Base-by-base conservation (phyloP, 78 protist species). In the Polysphondylium violaceum region DNA sequence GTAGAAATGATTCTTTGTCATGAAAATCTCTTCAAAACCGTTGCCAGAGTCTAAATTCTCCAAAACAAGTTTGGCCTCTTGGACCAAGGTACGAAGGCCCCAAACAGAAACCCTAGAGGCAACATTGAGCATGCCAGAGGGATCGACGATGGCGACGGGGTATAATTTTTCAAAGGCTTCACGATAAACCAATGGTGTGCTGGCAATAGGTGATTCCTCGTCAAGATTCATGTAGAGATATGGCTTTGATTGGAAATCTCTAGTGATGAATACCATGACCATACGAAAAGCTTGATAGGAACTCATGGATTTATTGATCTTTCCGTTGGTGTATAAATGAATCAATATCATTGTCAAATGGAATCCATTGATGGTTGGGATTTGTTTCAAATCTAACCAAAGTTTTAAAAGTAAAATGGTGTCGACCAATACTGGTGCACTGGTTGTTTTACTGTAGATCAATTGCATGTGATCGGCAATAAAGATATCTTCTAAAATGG, bases 201-300 rank as follows among this genome's bases (percentile, higher is more conserved):
- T 25, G 4, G 61, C 61, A 1, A 33, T 44, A 2, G 43, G 5
- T 0, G 73, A 38, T n/a, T n/a, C n/a, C 53, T 47, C 11, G 11
- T 47, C 53, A 14, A 68, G 16, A 29, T 36, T 27, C 67, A 79
- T 21, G 3, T 50, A 63, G 17, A 21, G 23, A 17, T n/a, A 17
- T 56, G 51, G 33, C 21, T 58, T 74, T 16, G 21, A 25, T 51
- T 33, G 21, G 12, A 83, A 58, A 6, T 83, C 79, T 33, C 69
- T 55, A 1, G 59, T 29, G 25, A 83, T 67, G 55, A 41, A 83
- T 29, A 83, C 91, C 77, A 83, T 40, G 1, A 56, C 14, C 79
- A 83, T 69, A 59, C 91, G 77, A 36, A 83, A 83, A 47, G 77
- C 77, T 60, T 88, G 94, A 53, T 88, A 88, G 55, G 76, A 67